Conservation (phyloP, 2,329 filamentous ascomycete genomes). For the Talaromyces sp. region DNA sequence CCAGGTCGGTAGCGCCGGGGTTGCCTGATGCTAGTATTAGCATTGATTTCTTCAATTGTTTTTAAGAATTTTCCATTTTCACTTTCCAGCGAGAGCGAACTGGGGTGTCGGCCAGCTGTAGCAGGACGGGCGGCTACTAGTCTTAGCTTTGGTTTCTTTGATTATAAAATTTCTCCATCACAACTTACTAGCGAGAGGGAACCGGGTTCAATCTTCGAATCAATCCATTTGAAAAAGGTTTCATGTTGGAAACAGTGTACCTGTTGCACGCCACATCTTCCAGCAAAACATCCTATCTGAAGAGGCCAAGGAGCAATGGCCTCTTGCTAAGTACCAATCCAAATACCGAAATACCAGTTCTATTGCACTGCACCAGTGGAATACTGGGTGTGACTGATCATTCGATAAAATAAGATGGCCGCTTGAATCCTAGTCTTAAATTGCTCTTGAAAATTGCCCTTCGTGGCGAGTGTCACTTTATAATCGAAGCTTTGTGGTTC, state of each 20-base stretch:
- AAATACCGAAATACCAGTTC: background rate
- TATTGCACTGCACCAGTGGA: background rate
- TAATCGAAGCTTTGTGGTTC: too few species aligned
- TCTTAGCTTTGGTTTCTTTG: too few species aligned
- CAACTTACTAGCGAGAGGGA: too few species aligned
- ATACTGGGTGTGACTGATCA: background rate
- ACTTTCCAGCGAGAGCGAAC: too few species aligned
- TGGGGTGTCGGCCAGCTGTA: too few species aligned
- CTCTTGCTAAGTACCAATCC: background rate
- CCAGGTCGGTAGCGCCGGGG: too few species aligned
- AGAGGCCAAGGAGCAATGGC: background rate
- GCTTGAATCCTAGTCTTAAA: background rate
- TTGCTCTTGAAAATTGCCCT: background rate
- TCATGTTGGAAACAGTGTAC: background rate
- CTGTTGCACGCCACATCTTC: background rate
- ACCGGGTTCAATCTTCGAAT: background rate
- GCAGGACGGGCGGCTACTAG: too few species aligned
- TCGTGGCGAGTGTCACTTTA: background rate
- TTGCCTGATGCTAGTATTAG: too few species aligned
- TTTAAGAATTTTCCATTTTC: too few species aligned
- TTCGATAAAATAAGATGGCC: background rate
- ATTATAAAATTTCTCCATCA: too few species aligned
- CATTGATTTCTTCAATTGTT: too few species aligned
- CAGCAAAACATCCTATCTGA: background rate
- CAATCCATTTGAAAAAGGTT: background rate